Base-by-base conservation (phyloP, 768 basidiomycete genomes). In the Mycena polygramma region DNA sequence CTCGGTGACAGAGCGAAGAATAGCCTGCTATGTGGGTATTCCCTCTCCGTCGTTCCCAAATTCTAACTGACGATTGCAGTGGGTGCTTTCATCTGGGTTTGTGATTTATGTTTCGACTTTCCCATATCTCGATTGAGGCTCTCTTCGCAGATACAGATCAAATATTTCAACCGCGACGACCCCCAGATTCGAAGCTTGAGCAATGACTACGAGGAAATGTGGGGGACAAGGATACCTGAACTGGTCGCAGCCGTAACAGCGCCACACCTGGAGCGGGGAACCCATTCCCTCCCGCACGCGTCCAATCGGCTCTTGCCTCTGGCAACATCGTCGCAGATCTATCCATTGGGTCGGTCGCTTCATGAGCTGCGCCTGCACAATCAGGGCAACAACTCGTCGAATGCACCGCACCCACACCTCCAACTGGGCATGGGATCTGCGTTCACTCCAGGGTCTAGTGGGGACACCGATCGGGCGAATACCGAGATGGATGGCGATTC, bases 71-170 rank as follows among this genome's bases (percentile, higher is more conserved):
- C 54, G 63, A 68, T 75, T 70, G 60, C 73, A 92, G 92, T 92
- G 84, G 90, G 86, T 65, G 81, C 82, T 66, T 83, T 88, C 43
- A 82, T 92, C 57, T 91, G 88, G 89, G 91, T 93, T 81, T 78
- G 87, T 71, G 53, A n/a, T 72, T 63, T 62, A 52, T 66, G 46
- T 37, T 48, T 17, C 35, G 36, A 61, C 76, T 49, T 9, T 51
- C 37, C 53, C 37, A 17, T 49, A 20, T 30, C 36, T 62, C 15
- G 22, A 66, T 19, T 55, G 43, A 70, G 14, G 14, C 19, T 30
- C 22, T 11, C 24, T 8, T 17, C 22, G 6, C n/a, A 93, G 92
- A 84, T 90, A 19, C 85, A 92, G 68, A 86, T 90, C 79, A 91
- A 89, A 76, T 91, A 92, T 75, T 86, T 85, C 66, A 84, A 87